A percentile compares a stretch with the other conserved stretches of the same genome.
phyloP scores from a whole-genome alignment of 2,329 filamentous ascomycete genomes.

The Colletotrichum tanaceti region DNA sequence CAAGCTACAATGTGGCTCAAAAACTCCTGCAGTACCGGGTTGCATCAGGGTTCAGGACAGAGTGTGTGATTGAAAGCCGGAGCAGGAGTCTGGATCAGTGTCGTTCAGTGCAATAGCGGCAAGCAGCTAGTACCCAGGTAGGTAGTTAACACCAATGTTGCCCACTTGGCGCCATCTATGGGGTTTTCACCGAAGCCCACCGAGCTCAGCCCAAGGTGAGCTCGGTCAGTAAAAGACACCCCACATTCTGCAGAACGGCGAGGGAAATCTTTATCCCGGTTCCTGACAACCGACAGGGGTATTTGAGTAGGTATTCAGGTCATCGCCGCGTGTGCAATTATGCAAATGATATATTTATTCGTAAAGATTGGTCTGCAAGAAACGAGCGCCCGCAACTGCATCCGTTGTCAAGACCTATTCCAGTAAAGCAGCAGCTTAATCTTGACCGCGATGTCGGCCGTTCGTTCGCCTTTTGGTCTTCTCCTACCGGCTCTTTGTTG shows the following conservation, averaged over 20 bases:
- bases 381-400: no score
- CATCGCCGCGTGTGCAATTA: no score
- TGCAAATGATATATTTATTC: no score
- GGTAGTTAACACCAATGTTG: slow-evolving; percentile 10
- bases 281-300: background rate
- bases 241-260: background rate
- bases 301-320: no score
- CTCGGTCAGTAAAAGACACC: background rate
- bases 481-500: background rate
- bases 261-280: background rate
- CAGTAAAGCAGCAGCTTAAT: no score
- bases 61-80: background rate
- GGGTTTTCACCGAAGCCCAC: slow-evolving; percentile 13
- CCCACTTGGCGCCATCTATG: slow-evolving; percentile 16
- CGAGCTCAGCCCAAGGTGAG: background rate
- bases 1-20: slow-evolving; percentile 7
- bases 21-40: background rate
- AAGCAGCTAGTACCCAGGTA: slow-evolving; percentile 6
- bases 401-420: no score
- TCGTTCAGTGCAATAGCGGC: slow-evolving; percentile 7
- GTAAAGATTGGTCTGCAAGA: no score
- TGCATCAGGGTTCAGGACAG: background rate
- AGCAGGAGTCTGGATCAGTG: slow-evolving; percentile 10
- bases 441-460: background rate
- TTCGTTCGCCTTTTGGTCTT: background rate